phyloP scores from a whole-genome alignment of 148 eudicot species.

The Arctostaphylos glauca region DNA sequence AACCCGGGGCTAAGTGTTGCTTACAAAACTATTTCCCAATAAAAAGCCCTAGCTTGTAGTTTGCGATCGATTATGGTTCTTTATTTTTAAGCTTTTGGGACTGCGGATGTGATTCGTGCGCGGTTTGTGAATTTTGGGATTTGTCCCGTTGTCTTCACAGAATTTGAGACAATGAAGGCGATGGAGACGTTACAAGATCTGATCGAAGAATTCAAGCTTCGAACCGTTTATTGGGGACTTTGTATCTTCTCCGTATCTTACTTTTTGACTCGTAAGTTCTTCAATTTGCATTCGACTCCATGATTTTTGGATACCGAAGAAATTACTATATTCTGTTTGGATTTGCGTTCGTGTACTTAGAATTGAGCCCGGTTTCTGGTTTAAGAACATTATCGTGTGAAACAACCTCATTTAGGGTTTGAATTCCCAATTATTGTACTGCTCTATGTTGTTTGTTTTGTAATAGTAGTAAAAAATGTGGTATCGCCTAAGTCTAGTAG shows the following conservation, averaged over 20 bases:
- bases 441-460: not conserved
- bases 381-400: not conserved
- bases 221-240: slow-evolving; percentile 75
- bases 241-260: slow-evolving; percentile 74
- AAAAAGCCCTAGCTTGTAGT: slow-evolving; percentile 11
- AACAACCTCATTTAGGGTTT: not conserved
- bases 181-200: slow-evolving; percentile 77
- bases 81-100: not conserved
- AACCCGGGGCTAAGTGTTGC: slow-evolving; percentile 15
- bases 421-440: not conserved
- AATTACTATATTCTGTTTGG: not conserved
- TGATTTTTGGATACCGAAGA: not conserved
- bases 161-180: slow-evolving; percentile 30
- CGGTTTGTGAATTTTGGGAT: not conserved
- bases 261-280: slow-evolving; percentile 75
- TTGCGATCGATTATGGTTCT: not conserved
- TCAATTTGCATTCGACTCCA: slow-evolving; percentile 4
- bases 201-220: slow-evolving; percentile 87
- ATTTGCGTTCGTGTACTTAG: not conserved
- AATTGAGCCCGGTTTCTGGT: not conserved
- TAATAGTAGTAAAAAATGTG: not conserved
- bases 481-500: not conserved
- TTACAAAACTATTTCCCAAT: not conserved
- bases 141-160: not conserved
- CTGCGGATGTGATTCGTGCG: not conserved